A percentile compares a stretch with the other conserved stretches of the same genome.
Evolutionary conservation across 148 eudicot genomes (phyloP).

Genomic region (Chenopodium formosanum): DNA sequence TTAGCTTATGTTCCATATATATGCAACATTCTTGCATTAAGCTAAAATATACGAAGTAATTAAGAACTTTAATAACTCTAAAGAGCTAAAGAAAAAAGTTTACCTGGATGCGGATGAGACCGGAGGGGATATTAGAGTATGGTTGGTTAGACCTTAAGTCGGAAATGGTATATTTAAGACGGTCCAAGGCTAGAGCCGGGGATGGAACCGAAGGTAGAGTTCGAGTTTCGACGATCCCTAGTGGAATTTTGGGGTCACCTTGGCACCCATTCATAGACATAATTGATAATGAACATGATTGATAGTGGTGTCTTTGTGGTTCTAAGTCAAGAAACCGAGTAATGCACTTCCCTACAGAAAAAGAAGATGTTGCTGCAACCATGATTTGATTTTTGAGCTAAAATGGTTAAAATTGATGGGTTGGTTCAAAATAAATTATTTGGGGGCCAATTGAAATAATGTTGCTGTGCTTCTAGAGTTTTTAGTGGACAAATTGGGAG

Average conservation of each 20-base stretch:
- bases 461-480: not conserved
- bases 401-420: not conserved
- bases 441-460: not conserved
- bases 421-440: not conserved
- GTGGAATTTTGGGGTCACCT: constrained; percentile 46
- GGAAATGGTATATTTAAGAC: constrained; percentile 47
- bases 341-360: constrained; percentile 29
- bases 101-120: constrained; percentile 88
- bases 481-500: not conserved
- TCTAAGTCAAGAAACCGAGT: constrained; percentile 34
- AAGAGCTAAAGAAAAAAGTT: not conserved
- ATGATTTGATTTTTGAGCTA: not conserved
- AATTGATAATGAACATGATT: constrained; percentile 20
- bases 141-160: constrained; percentile 49
- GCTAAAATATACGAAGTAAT: too few relatives aligned
- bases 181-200: constrained; percentile 48
- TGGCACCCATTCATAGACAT: constrained; percentile 86
- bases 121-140: constrained; percentile 45
- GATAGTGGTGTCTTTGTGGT: constrained; percentile 6
- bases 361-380: constrained; percentile 23
- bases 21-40: too few relatives aligned
- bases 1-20: too few relatives aligned
- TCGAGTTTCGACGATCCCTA: constrained; percentile 59
- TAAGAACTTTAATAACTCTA: too few relatives aligned
- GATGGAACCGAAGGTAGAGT: constrained; percentile 50